phyloP scores from a whole-genome alignment of 345 rosid genomes.

The Luvunga scandens region DNA sequence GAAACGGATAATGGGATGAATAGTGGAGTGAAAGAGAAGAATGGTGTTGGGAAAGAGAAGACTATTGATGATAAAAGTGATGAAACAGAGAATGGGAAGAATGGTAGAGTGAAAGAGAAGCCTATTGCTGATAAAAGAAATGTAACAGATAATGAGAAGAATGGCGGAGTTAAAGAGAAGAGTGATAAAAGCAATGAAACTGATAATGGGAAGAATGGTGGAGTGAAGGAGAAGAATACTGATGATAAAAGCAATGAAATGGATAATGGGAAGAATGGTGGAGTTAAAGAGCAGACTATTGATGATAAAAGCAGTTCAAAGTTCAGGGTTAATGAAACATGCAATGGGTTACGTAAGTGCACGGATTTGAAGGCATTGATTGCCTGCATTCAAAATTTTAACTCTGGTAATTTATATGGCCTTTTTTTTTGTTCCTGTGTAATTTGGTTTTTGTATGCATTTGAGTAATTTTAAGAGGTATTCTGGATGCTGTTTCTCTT shows the following conservation, averaged over 20 bases:
- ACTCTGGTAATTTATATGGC: slow-evolving; percentile 37
- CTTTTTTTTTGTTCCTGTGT: neutral
- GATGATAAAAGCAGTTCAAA: slow-evolving; percentile 29
- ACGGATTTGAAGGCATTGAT: slow-evolving; percentile 24
- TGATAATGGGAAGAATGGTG: slow-evolving; percentile 19
- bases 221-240: neutral
- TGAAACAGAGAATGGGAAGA: neutral
- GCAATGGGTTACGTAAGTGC: slow-evolving; percentile 51
- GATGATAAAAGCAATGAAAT: slow-evolving; percentile 13
- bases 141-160: neutral
- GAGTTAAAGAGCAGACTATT: slow-evolving; percentile 15
- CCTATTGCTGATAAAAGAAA: neutral
- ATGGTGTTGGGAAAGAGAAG: neutral
- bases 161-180: neutral
- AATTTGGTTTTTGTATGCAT: neutral
- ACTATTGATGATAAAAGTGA: neutral
- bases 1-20: too few relatives aligned
- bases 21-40: neutral
- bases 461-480: neutral
- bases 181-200: neutral
- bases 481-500: neutral
- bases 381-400: slow-evolving; percentile 56
- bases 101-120: neutral
- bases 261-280: neutral
- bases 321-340: slow-evolving; percentile 33